Conservation (phyloP, 495 filamentous ascomycete species). For the Penicillium mononematosum region DNA sequence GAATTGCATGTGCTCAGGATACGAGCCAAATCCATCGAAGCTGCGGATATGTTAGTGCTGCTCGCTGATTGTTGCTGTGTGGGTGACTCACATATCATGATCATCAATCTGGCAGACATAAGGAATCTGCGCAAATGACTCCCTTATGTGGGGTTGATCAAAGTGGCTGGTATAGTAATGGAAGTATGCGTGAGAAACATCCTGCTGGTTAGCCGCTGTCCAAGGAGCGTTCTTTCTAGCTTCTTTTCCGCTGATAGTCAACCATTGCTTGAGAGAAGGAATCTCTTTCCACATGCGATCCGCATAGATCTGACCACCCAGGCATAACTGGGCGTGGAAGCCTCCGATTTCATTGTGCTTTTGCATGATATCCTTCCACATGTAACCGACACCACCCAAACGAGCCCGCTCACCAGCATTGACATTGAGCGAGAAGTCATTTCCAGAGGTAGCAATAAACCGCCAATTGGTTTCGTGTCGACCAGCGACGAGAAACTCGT, state of each 20-base stretch:
- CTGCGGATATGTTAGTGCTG: slow-evolving; percentile 44
- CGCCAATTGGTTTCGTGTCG: slow-evolving; percentile 89
- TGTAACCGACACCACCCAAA: slow-evolving; percentile 83
- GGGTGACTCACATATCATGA: slow-evolving; percentile 84
- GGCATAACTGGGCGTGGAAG: slow-evolving; percentile 88
- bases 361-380: slow-evolving; percentile 99
- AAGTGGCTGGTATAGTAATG: slow-evolving; percentile 98
- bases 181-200: slow-evolving; percentile 93
- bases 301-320: slow-evolving; percentile 94
- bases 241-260: slow-evolving; percentile 84
- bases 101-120: slow-evolving; percentile 92
- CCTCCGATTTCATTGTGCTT: slow-evolving; percentile 95
- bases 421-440: slow-evolving; percentile 88
- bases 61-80: neutral
- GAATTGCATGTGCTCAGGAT: slow-evolving; percentile 97
- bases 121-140: slow-evolving; percentile 96
- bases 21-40: slow-evolving; percentile 97
- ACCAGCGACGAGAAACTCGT: slow-evolving; percentile 96
- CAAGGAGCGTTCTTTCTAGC: slow-evolving; percentile 85
- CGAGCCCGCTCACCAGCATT: slow-evolving; percentile 79
- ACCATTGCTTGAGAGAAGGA: slow-evolving; percentile 88
- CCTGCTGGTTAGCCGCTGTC: slow-evolving; percentile 92
- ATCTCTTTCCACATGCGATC: slow-evolving; percentile 97
- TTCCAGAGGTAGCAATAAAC: slow-evolving; percentile 93
- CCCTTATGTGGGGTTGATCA: slow-evolving; percentile 88